These are phyloP conservation scores for Pleurotus giganteus DNA, from an alignment of 768 basidiomycete genomes.

Conservation along the genomic window DNA sequence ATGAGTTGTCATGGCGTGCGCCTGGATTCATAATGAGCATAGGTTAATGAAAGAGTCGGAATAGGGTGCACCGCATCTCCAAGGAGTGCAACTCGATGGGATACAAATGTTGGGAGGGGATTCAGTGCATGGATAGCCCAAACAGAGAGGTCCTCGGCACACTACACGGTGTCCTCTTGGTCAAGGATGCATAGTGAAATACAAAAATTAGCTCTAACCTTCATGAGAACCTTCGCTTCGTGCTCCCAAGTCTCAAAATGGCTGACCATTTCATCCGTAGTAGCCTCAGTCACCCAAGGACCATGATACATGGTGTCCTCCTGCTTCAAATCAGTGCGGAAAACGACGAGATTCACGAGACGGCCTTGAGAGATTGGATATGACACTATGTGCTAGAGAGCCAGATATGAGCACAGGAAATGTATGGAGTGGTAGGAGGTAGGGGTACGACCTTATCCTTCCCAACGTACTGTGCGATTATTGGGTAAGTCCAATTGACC, in stretches of 20 bases:
- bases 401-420: neutral
- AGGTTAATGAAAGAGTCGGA: neutral
- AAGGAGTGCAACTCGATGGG: constrained; percentile 15
- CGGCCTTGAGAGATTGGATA: constrained; percentile 31
- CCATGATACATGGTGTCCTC: constrained; percentile 25
- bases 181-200: no score
- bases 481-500: neutral
- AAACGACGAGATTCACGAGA: constrained; percentile 26
- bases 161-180: constrained; percentile 11
- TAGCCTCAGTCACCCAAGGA: constrained; percentile 20
- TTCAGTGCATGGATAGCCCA: constrained; percentile 20
- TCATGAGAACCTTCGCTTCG: constrained; percentile 21
- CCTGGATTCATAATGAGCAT: constrained; percentile 12
- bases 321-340: constrained; percentile 20
- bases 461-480: constrained; percentile 8
- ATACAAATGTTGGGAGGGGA: constrained; percentile 18
- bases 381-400: constrained; percentile 28
- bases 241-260: constrained; percentile 29
- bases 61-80: constrained; percentile 22
- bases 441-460: constrained; percentile 2
- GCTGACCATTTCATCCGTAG: constrained; percentile 23
- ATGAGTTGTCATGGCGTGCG: constrained; percentile 32
- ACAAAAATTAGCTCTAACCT: constrained; percentile 20
- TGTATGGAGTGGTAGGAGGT: no score
- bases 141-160: constrained; percentile 14